Percentiles rank a stretch among this genome's conserved stretches.
Evolutionary conservation across 345 rosid genomes (phyloP).

Genomic region (Syzygium oleosum): DNA sequence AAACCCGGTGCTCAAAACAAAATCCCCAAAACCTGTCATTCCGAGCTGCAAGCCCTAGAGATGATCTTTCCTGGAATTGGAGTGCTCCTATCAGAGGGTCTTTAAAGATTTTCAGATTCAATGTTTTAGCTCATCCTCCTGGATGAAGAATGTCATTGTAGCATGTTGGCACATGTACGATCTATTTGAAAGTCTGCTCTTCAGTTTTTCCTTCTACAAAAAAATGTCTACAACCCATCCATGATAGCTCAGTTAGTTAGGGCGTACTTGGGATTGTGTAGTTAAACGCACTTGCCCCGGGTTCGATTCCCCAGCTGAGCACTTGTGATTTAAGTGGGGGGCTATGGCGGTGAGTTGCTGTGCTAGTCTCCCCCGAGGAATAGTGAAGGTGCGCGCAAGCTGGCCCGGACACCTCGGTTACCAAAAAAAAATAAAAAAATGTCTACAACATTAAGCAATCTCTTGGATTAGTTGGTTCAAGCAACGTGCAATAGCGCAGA

Average conservation of each 20-base stretch:
- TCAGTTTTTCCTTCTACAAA: neutral
- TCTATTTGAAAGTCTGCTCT: neutral
- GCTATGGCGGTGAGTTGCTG: too few species aligned
- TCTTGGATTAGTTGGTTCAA: neutral
- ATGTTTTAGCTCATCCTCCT: neutral
- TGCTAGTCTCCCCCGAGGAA: too few species aligned
- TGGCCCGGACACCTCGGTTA: too few species aligned
- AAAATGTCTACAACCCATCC: too few species aligned
- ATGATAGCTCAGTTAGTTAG: too few species aligned
- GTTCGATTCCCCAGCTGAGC: too few species aligned
- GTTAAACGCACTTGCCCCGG: too few species aligned
- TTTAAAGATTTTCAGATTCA: neutral
- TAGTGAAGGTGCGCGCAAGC: too few species aligned
- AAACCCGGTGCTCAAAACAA: conserved; percentile 43
- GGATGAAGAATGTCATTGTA: neutral
- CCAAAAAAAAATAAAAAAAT: neutral
- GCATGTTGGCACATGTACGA: neutral
- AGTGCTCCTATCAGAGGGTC: neutral
- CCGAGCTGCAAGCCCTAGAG: neutral
- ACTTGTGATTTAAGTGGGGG: too few species aligned
- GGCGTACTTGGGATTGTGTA: too few species aligned
- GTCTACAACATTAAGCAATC: neutral
- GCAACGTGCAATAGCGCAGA: neutral
- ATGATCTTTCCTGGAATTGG: neutral
- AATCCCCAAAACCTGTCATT: conserved; percentile 8